Evolutionary conservation across 2,329 filamentous ascomycete genomes (phyloP).

Genomic region (Bipolaris cookei): DNA sequence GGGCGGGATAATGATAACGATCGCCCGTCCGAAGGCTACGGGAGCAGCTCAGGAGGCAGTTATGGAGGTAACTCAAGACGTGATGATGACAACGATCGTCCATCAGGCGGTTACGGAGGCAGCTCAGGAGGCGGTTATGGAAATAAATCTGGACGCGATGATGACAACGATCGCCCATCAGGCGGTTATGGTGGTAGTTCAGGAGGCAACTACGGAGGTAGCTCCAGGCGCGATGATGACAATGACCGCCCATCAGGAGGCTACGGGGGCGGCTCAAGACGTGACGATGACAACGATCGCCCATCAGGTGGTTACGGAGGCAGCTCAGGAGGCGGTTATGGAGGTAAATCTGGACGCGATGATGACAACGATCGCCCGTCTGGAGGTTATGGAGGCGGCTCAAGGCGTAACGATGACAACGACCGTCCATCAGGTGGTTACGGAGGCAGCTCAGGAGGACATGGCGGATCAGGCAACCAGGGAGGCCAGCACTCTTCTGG

Average conservation of each 20-base stretch:
- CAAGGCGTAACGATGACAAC: too few species aligned
- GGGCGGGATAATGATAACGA: conserved; percentile 29
- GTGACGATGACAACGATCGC: conserved; percentile 22
- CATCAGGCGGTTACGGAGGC: conserved; percentile 19
- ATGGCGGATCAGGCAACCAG: conserved; percentile 31
- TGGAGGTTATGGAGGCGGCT: conserved; percentile 16
- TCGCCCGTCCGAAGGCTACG: conserved; percentile 29
- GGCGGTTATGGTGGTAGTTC: conserved; percentile 22
- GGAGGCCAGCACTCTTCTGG: conserved; percentile 48
- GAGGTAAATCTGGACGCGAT: conserved; percentile 17
- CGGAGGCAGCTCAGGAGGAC: conserved; percentile 24
- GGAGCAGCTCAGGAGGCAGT: conserved; percentile 21
- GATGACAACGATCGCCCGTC: conserved; percentile 31
- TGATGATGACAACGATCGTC: background rate
- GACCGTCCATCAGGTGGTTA: conserved; percentile 6
- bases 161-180: background rate
- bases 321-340: conserved; percentile 20
- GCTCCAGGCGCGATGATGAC: background rate
- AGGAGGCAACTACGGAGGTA: conserved; percentile 28
- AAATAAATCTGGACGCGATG: too few species aligned
- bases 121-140: conserved; percentile 28
- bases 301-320: conserved; percentile 28
- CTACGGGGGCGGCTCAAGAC: conserved; percentile 22
- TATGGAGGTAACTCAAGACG: too few species aligned
- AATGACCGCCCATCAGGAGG: conserved; percentile 33